Conservation (phyloP, 2,329 filamentous ascomycete genomes). For the Penicillium sp. region DNA sequence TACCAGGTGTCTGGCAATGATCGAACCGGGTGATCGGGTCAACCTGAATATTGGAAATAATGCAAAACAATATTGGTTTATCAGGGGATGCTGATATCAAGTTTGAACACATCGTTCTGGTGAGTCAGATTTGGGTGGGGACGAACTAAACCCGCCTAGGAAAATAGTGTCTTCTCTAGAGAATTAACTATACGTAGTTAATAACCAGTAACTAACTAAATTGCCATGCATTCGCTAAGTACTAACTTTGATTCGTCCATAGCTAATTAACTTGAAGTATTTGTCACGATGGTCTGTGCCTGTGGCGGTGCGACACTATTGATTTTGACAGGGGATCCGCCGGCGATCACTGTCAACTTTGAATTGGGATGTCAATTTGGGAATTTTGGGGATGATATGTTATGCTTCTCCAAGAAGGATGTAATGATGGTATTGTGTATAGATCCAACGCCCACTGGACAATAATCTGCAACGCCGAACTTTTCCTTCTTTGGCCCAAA, state of each 20-base stretch:
- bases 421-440: neutral
- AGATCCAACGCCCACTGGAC: neutral
- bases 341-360: conserved; percentile 16
- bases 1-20: conserved; percentile 8
- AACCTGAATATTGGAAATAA: neutral
- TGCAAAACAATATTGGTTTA: conserved; percentile 1
- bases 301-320: conserved; percentile 25
- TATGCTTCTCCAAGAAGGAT: neutral
- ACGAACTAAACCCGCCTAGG: neutral
- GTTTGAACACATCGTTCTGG: conserved; percentile 1
- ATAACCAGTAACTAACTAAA: too few species aligned
- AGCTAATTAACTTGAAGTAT: conserved; percentile 13
- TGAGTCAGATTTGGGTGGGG: conserved; percentile 1
- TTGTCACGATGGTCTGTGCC: conserved; percentile 20
- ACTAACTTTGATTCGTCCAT: neutral
- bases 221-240: neutral
- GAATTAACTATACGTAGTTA: too few species aligned
- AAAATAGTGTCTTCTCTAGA: neutral
- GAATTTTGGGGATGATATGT: neutral
- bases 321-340: conserved; percentile 19
- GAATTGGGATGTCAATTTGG: conserved; percentile 8
- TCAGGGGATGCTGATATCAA: neutral
- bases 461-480: neutral
- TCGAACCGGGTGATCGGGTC: conserved; percentile 5
- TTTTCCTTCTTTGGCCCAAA: conserved; percentile 5